Conservation (phyloP, 2,329 filamentous ascomycete species). For the Pseudocercospora macadamiae region DNA sequence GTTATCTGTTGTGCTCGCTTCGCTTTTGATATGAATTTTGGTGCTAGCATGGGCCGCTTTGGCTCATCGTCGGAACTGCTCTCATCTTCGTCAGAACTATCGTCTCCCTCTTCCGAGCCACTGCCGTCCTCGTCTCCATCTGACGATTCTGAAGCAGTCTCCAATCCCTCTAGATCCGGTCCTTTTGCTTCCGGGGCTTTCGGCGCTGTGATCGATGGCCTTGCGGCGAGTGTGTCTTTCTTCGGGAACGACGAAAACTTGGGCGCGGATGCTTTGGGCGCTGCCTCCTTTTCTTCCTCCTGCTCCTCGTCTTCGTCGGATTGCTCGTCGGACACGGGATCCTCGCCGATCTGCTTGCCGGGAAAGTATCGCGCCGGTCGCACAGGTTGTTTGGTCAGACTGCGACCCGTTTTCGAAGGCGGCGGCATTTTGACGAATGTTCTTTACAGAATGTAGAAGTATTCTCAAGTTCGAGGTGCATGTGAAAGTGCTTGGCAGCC, state of each 20-base stretch:
- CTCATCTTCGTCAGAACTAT: constrained; percentile 60
- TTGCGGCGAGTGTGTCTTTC: constrained; percentile 46
- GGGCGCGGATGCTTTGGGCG: constrained; percentile 44
- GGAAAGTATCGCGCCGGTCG: constrained; percentile 81
- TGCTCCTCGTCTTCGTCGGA: constrained; percentile 58
- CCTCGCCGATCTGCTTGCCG: constrained; percentile 70
- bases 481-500: constrained; percentile 14
- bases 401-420: constrained; percentile 62
- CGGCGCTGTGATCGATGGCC: constrained; percentile 27
- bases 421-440: constrained; percentile 58
- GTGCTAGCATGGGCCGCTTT: constrained; percentile 61
- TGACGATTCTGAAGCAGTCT: constrained; percentile 55
- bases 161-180: constrained; percentile 57
- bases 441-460: neutral
- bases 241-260: constrained; percentile 53
- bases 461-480: neutral
- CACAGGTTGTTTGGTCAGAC: constrained; percentile 82
- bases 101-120: constrained; percentile 45
- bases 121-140: constrained; percentile 41
- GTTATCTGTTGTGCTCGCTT: constrained; percentile 53
- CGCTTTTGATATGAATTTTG: constrained; percentile 68
- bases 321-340: constrained; percentile 43
- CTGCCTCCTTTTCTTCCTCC: constrained; percentile 43
- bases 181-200: constrained; percentile 37
- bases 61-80: constrained; percentile 62